These are phyloP conservation scores for Tolypocladium sp. DNA, from an alignment of 2,329 filamentous ascomycete species.

Conservation along the genomic window DNA sequence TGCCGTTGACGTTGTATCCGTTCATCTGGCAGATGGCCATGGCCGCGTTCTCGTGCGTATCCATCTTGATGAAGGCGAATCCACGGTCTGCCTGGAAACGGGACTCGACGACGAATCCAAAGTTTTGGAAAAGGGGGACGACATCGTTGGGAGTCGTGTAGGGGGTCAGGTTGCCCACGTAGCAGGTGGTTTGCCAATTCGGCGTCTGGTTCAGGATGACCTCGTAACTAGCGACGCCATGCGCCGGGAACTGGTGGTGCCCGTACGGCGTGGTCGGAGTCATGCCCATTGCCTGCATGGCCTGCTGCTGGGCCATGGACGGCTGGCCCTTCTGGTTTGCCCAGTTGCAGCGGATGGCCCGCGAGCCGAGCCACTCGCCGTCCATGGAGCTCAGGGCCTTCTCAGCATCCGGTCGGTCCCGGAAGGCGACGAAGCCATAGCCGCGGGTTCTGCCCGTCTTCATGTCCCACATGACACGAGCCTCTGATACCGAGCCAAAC, in stretches of 20 bases:
- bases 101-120: constrained; percentile 93
- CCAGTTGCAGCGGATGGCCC: constrained; percentile 99
- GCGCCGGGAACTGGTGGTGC: constrained; percentile 95
- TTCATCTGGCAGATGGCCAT: constrained; percentile 98
- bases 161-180: constrained; percentile 93
- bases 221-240: constrained; percentile 94
- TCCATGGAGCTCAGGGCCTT: constrained; percentile 97
- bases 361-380: constrained; percentile 95
- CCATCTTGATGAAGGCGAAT: constrained; percentile 99
- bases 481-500: constrained; percentile 92
- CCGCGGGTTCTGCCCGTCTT: constrained; percentile 96
- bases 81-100: constrained; percentile 96
- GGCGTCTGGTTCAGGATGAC: constrained; percentile 94
- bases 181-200: constrained; percentile 96
- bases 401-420: constrained; percentile 86
- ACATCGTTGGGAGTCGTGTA: constrained; percentile 96
- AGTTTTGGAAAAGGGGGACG: constrained; percentile 97
- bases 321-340: constrained; percentile 99
- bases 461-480: constrained; percentile 99
- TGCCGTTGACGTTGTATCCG: constrained; percentile 94
- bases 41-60: constrained; percentile 92
- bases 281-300: constrained; percentile 96
- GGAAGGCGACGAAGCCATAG: constrained; percentile 96
- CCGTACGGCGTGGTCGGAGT: constrained; percentile 94
- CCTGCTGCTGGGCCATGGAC: constrained; percentile 94